phyloP scores from a whole-genome alignment of 2,329 filamentous ascomycete genomes.

The Diatrype stigma region DNA sequence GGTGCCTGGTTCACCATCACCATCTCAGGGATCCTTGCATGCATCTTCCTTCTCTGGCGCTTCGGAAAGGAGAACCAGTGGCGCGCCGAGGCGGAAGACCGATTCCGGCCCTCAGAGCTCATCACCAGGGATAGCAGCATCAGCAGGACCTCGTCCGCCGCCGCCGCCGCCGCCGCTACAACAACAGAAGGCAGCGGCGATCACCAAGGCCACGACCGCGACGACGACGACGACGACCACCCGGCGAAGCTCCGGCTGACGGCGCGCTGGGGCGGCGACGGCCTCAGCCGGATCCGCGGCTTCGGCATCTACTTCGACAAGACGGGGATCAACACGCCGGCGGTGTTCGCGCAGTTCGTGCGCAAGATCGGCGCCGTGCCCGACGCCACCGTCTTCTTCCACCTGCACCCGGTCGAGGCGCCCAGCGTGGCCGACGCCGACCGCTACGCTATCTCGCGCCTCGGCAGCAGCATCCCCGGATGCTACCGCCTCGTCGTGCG shows the following conservation, averaged over 20 bases:
- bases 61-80: constrained; percentile 78
- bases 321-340: constrained; percentile 59
- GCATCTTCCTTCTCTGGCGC: constrained; percentile 69
- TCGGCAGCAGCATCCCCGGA: constrained; percentile 46
- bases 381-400: constrained; percentile 70
- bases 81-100: constrained; percentile 62
- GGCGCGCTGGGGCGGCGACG: constrained; percentile 37
- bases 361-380: constrained; percentile 65
- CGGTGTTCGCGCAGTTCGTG: constrained; percentile 69
- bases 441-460: constrained; percentile 42
- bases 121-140: neutral
- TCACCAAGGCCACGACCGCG: neutral
- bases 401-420: constrained; percentile 59
- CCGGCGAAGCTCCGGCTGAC: constrained; percentile 28
- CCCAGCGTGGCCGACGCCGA: constrained; percentile 50
- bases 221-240: constrained; percentile 10
- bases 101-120: constrained; percentile 44
- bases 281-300: constrained; percentile 46
- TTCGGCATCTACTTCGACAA: constrained; percentile 78
- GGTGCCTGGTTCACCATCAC: constrained; percentile 76
- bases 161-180: no score
- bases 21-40: constrained; percentile 57
- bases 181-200: no score
- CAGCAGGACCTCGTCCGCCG: no score
- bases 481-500: constrained; percentile 67